Conservation (phyloP, 768 basidiomycete genomes). For the Mycena metata region DNA sequence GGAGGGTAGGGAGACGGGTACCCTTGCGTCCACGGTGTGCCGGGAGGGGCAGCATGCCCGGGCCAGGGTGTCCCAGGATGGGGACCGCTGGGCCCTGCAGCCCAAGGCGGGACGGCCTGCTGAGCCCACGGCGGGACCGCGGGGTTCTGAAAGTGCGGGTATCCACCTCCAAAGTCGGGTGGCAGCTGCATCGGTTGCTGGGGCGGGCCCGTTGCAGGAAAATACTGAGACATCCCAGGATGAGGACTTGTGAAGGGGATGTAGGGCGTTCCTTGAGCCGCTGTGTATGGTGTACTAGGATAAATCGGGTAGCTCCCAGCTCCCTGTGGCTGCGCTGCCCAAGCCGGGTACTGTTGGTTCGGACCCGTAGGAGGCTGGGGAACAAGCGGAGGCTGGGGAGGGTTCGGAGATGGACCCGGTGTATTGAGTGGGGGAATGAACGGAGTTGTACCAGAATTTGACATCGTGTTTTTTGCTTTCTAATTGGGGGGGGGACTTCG, state of each 20-base stretch:
- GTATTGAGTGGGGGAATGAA: conserved; percentile 58
- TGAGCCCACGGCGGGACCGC: too few relatives aligned
- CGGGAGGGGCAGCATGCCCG: background rate
- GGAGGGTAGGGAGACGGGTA: conserved; percentile 34
- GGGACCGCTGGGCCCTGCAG: background rate
- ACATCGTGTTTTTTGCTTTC: conserved; percentile 36
- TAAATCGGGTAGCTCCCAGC: conserved; percentile 55
- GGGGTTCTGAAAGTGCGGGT: conserved; percentile 1
- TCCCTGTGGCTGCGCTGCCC: conserved; percentile 51
- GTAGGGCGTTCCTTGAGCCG: conserved; percentile 46
- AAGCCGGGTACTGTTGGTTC: conserved; percentile 45
- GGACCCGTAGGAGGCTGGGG: conserved; percentile 44
- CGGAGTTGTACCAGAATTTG: conserved; percentile 45
- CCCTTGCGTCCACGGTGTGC: conserved; percentile 33
- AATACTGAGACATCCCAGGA: conserved; percentile 25
- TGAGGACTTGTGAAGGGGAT: conserved; percentile 50
- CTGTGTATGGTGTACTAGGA: conserved; percentile 53
- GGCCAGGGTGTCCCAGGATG: conserved; percentile 27
- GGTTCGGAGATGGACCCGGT: conserved; percentile 53
- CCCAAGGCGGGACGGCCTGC: conserved; percentile 4
- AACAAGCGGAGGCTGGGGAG: conserved; percentile 51
- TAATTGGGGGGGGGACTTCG: conserved; percentile 20
- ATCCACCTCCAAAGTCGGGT: conserved; percentile 22
- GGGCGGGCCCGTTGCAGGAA: conserved; percentile 34
- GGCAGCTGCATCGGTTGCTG: conserved; percentile 17